These are phyloP conservation scores for Trichoderma lentiforme DNA, from an alignment of 2,329 filamentous ascomycete genomes.

Conservation along the genomic window DNA sequence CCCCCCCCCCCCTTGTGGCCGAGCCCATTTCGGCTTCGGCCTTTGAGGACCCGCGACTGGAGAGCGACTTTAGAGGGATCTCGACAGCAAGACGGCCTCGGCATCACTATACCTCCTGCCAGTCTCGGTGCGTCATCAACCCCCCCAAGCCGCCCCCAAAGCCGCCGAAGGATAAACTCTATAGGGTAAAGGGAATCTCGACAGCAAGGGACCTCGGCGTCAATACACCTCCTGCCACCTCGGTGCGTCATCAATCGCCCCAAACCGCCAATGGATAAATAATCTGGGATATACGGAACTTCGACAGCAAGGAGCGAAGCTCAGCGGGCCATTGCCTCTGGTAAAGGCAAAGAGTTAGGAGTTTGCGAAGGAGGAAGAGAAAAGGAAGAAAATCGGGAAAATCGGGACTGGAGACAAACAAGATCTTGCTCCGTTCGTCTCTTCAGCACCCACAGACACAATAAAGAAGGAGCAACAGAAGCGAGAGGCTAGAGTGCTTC, in stretches of 20 bases:
- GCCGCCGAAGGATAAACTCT: too few relatives aligned
- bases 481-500: not conserved
- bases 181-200: not conserved
- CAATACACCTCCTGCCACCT: not conserved
- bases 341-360: slow-evolving; percentile 52
- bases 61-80: not conserved
- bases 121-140: not conserved
- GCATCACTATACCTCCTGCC: not conserved
- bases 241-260: not conserved
- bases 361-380: slow-evolving; percentile 33
- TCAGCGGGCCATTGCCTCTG: slow-evolving; percentile 40
- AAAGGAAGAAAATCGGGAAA: not conserved
- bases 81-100: not conserved
- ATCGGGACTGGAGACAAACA: not conserved
- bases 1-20: too few relatives aligned
- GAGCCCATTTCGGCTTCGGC: too few relatives aligned
- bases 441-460: not conserved
- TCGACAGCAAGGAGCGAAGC: slow-evolving; percentile 37
- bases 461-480: not conserved
- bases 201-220: not conserved
- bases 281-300: not conserved
- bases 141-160: too few relatives aligned
- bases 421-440: not conserved
- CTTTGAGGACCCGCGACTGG: too few relatives aligned
- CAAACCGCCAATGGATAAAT: too few relatives aligned